Conservation (phyloP, 2,329 filamentous ascomycete species). For the Penicillium corylophilum region DNA sequence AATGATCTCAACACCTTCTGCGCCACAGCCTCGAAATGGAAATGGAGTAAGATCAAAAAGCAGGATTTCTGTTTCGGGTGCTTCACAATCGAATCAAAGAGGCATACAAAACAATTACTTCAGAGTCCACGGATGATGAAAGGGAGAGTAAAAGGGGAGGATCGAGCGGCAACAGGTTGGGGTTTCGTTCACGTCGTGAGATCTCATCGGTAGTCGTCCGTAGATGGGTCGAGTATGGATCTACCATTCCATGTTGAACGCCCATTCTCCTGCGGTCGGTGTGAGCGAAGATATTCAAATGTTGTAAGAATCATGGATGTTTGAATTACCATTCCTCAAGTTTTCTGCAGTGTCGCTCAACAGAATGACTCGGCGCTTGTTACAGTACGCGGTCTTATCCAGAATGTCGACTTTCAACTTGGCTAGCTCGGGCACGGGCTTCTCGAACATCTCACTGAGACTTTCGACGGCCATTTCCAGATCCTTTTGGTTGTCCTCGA, state of each 20-base stretch:
- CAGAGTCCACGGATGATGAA: neutral
- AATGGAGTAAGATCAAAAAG: neutral
- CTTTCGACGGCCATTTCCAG: constrained; percentile 96
- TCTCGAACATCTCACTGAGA: constrained; percentile 98
- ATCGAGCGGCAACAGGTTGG: neutral
- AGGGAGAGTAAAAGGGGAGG: neutral
- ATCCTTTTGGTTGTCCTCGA: constrained; percentile 98
- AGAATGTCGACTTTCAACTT: constrained; percentile 94
- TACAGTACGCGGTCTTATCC: constrained; percentile 98
- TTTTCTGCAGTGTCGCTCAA: constrained; percentile 92
- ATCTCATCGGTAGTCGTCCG: constrained; percentile 12
- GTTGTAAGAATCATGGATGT: neutral
- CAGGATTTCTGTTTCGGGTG: neutral
- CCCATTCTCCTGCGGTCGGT: constrained; percentile 42
- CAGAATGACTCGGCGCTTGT: constrained; percentile 83
- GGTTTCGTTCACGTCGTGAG: constrained; percentile 19
- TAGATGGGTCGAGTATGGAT: constrained; percentile 1
- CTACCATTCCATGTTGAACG: constrained; percentile 46
- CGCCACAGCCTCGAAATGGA: constrained; percentile 10
- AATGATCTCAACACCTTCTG: constrained; percentile 16
- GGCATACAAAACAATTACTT: neutral
- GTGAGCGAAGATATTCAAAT: constrained; percentile 2
- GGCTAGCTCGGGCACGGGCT: constrained; percentile 81
- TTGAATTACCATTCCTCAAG: constrained; percentile 72
- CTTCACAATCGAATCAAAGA: neutral